phyloP scores from a whole-genome alignment of 2,329 filamentous ascomycete species.

The Helotiales sp. region DNA sequence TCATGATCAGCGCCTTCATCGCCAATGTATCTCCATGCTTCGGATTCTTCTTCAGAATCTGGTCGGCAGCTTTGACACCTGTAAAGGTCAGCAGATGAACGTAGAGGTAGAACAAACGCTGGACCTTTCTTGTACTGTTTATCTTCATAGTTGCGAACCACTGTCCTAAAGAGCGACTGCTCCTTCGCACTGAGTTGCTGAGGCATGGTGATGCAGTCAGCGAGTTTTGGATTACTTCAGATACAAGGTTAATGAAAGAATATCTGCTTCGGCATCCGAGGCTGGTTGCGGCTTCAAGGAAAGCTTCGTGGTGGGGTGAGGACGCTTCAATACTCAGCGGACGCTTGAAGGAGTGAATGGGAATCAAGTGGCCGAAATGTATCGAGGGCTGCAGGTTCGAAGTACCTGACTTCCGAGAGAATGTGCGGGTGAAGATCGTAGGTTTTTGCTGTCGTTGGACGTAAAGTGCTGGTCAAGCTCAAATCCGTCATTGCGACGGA shows the following conservation, averaged over 20 bases:
- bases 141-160: conserved; percentile 95
- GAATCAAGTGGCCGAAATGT: neutral
- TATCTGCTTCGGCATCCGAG: no score
- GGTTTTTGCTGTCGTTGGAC: conserved; percentile 1
- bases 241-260: no score
- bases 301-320: neutral
- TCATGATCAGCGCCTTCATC: conserved; percentile 98
- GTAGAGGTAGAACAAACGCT: conserved; percentile 4
- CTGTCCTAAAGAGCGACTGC: conserved; percentile 87
- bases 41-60: conserved; percentile 91
- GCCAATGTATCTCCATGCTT: conserved; percentile 98
- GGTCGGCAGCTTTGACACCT: conserved; percentile 91
- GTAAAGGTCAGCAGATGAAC: conserved; percentile 22
- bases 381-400: neutral
- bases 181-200: conserved; percentile 83
- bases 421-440: neutral
- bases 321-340: neutral
- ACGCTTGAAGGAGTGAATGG: neutral
- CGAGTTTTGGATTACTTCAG: no score
- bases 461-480: neutral
- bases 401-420: neutral
- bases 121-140: conserved; percentile 95
- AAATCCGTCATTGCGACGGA: conserved; percentile 1
- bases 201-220: conserved; percentile 55
- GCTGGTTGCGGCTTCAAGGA: no score